Percentiles rank a stretch among this genome's conserved stretches.
phyloP scores from a whole-genome alignment of 2,329 filamentous ascomycete species.

The Cryphonectria naterciae region DNA sequence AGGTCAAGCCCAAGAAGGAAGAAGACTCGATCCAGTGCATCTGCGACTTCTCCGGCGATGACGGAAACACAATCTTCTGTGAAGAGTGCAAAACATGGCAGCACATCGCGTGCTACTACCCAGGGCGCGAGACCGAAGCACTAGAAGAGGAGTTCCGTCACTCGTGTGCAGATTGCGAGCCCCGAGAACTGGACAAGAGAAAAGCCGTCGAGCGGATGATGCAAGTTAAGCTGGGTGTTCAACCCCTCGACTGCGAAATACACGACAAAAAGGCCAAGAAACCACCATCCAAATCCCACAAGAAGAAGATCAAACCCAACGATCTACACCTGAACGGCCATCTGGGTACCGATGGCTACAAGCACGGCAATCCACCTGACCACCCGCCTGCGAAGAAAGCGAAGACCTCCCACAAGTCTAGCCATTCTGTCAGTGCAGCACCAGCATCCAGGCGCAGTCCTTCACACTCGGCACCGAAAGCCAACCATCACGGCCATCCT shows the following conservation, averaged over 20 bases:
- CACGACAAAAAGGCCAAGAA: constrained; percentile 75
- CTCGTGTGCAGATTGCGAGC: constrained; percentile 87
- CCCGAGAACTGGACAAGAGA: constrained; percentile 72
- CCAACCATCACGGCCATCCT: constrained; percentile 61
- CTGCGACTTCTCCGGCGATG: constrained; percentile 89
- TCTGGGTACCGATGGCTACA: constrained; percentile 58
- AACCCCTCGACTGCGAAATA: constrained; percentile 49
- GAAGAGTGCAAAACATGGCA: constrained; percentile 97
- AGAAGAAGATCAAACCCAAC: constrained; percentile 32
- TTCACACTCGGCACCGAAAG: constrained; percentile 62
- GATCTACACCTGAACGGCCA: constrained; percentile 68
- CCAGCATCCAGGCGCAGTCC: constrained; percentile 67
- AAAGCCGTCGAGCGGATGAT: constrained; percentile 78
- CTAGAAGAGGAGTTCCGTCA: constrained; percentile 72
- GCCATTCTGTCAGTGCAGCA: constrained; percentile 77
- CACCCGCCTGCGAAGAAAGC: constrained; percentile 72
- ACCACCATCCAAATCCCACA: constrained; percentile 52
- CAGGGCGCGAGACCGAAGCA: constrained; percentile 71
- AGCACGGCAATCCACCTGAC: constrained; percentile 50
- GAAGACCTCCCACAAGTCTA: constrained; percentile 81
- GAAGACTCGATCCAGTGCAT: constrained; percentile 97
- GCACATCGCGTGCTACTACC: constrained; percentile 96
- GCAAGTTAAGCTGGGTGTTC: constrained; percentile 56
- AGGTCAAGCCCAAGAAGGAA: constrained; percentile 62
- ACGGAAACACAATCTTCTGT: constrained; percentile 96